Base-by-base conservation (phyloP, 257 asterid genomes). In the Solanum lycopersicoides region DNA sequence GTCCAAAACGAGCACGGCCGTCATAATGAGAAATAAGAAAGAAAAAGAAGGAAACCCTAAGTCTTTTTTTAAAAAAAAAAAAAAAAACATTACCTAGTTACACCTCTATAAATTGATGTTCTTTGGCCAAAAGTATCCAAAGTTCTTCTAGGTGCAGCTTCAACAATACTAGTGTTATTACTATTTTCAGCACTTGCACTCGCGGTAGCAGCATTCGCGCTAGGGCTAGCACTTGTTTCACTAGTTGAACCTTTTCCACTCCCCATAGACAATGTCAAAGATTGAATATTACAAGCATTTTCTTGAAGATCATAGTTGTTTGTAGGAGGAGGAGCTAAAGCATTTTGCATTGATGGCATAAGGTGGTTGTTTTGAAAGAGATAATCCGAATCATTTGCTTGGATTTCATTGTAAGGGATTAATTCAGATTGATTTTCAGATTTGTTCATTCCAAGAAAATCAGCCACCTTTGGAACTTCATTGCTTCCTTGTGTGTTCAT, bases 71-170 rank as follows among this genome's bases (percentile, higher is more conserved):
- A 30, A 11, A 47, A 32, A 10, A 30, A 37, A 1, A 2, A 12
- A 25, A 30, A 7, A 32, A 32, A 10, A 30, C 25, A 30, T 30
- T 34, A 96, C 99, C 98, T 96, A 1, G 99, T 96, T 21, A 96
- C 99, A 28, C 99, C 99, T 88, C 99, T 90, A 86, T 96, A 96
- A 13, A 96, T 96, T 0, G 99, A 96, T 23, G 99, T 96, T 92
- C 99, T 90, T 92, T 96, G 99, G 12, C 99, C 99, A 87, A 96
- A 96, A 15, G 98, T 96, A 76, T 96, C 99, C 75, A 91, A 84
- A 20, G 95, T 89, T 75, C 98, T 91, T 86, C 97, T 90, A 0
- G 98, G 98, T 11, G 97, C 88, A 39, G 95, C 95, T 90, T 91
- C 98, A 74, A 94, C 95, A 60, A 90, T 86, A 42, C 93, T 89